Conservation (phyloP, 768 basidiomycete species). For the Auricularia heimuer region DNA sequence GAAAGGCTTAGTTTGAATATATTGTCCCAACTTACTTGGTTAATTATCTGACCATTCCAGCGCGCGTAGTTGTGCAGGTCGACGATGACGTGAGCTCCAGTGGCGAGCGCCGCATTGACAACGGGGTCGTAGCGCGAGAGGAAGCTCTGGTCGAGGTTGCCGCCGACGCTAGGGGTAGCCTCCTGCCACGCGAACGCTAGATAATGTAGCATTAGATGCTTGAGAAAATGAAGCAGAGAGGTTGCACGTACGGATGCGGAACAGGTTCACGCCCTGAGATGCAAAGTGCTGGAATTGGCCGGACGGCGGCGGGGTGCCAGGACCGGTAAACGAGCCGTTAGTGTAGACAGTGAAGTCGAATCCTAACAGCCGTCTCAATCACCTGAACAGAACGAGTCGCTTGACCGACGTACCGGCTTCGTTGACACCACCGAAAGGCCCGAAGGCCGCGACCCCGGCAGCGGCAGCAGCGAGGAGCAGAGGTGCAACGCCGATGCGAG, state of each 20-base stretch:
- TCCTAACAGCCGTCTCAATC: slow-evolving; percentile 14
- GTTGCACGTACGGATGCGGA: slow-evolving; percentile 29
- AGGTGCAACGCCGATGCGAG: background rate
- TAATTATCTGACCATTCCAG: slow-evolving; percentile 35
- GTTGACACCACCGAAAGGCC: background rate
- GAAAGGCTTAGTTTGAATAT: slow-evolving; percentile 18
- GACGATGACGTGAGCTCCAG: slow-evolving; percentile 38
- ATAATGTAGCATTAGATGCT: background rate
- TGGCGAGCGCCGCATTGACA: slow-evolving; percentile 37
- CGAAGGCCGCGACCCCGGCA: background rate
- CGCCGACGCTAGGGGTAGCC: slow-evolving; percentile 41
- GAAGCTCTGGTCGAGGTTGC: slow-evolving; percentile 34
- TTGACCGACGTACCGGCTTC: background rate
- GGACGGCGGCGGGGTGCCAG: slow-evolving; percentile 28
- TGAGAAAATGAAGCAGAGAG: slow-evolving; percentile 2
- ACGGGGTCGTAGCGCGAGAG: slow-evolving; percentile 37
- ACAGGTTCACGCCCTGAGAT: slow-evolving; percentile 38
- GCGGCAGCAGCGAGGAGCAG: background rate
- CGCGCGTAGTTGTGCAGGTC: slow-evolving; percentile 55
- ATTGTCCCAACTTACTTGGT: slow-evolving; percentile 16
- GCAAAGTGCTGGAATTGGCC: slow-evolving; percentile 41
- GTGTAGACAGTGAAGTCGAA: slow-evolving; percentile 17
- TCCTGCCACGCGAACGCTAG: slow-evolving; percentile 40
- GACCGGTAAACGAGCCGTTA: slow-evolving; percentile 36
- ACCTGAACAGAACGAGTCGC: background rate